phyloP scores from a whole-genome alignment of 2,329 filamentous ascomycete species.

The Ascochyta fabae region DNA sequence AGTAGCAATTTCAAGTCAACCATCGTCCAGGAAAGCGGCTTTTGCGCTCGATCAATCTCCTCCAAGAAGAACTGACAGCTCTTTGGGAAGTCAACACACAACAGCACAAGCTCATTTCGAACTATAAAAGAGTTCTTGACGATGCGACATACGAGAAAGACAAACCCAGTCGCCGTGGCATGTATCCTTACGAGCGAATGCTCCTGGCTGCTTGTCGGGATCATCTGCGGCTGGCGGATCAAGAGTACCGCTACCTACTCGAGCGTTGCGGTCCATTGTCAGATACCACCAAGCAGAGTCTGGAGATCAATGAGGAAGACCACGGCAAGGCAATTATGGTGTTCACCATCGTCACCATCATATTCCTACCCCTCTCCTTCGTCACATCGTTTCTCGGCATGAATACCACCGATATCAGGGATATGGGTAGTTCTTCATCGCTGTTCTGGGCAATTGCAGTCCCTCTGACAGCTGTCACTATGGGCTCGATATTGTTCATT shows the following conservation, averaged over 20 bases:
- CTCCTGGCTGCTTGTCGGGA: conserved; percentile 35
- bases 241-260: conserved; percentile 36
- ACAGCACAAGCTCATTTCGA: conserved; percentile 37
- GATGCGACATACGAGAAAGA: conserved; percentile 31
- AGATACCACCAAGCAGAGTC: conserved; percentile 42
- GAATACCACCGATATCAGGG: conserved; percentile 50
- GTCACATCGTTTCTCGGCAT: conserved; percentile 53
- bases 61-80: conserved; percentile 40
- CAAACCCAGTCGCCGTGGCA: conserved; percentile 26
- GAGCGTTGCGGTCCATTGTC: conserved; percentile 37
- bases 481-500: conserved; percentile 34
- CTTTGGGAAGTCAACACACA: conserved; percentile 33
- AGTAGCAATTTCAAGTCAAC: conserved; percentile 46
- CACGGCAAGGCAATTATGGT: conserved; percentile 54
- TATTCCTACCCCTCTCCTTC: conserved; percentile 55
- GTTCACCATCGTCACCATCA: conserved; percentile 54
- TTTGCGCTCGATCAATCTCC: conserved; percentile 41
- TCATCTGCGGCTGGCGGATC: conserved; percentile 23
- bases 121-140: conserved; percentile 35
- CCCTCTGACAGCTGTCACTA: conserved; percentile 36
- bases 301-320: conserved; percentile 46
- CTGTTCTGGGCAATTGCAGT: conserved; percentile 50
- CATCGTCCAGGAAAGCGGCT: conserved; percentile 42
- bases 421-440: conserved; percentile 48
- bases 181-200: conserved; percentile 32